Evolutionary conservation across 2,329 filamentous ascomycete species (phyloP).

Genomic region (Colletotrichum salicis): DNA sequence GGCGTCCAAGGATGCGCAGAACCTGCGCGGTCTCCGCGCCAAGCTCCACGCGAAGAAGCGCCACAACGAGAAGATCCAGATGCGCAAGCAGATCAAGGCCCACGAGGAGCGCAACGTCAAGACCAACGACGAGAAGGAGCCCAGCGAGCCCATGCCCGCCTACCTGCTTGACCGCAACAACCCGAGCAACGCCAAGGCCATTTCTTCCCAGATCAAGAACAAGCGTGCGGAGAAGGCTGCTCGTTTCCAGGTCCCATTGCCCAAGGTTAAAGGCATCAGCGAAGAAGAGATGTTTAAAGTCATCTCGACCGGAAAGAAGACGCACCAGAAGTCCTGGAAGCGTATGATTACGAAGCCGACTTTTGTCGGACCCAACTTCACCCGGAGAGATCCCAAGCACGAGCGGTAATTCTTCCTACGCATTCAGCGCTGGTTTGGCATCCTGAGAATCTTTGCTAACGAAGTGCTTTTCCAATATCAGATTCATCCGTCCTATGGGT

Average conservation of each 20-base stretch:
- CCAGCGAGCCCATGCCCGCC: constrained; percentile 83
- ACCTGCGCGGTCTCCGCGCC: constrained; percentile 87
- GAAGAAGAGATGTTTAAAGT: constrained; percentile 99
- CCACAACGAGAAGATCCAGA: constrained; percentile 97
- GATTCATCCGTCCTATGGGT: constrained; percentile 61
- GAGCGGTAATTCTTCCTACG: constrained; percentile 47
- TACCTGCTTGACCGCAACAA: constrained; percentile 89
- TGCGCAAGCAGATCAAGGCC: constrained; percentile 92
- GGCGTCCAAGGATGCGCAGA: constrained; percentile 89
- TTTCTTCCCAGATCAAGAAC: constrained; percentile 91
- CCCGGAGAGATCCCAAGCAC: constrained; percentile 84
- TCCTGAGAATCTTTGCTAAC: neutral
- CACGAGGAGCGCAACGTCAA: constrained; percentile 98
- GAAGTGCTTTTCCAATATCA: constrained; percentile 12
- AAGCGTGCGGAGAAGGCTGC: constrained; percentile 94
- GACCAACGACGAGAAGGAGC: constrained; percentile 82
- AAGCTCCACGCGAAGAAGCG: constrained; percentile 95
- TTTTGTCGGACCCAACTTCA: constrained; percentile 93
- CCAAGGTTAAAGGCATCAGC: constrained; percentile 77
- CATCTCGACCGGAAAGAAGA: constrained; percentile 95
- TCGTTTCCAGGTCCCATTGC: constrained; percentile 87
- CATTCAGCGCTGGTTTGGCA: neutral
- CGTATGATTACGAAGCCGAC: constrained; percentile 82
- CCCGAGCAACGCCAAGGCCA: constrained; percentile 71
- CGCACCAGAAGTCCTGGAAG: constrained; percentile 84